phyloP scores from a whole-genome alignment of 202 grass and related monocot genomes.

The Setaria italica region DNA sequence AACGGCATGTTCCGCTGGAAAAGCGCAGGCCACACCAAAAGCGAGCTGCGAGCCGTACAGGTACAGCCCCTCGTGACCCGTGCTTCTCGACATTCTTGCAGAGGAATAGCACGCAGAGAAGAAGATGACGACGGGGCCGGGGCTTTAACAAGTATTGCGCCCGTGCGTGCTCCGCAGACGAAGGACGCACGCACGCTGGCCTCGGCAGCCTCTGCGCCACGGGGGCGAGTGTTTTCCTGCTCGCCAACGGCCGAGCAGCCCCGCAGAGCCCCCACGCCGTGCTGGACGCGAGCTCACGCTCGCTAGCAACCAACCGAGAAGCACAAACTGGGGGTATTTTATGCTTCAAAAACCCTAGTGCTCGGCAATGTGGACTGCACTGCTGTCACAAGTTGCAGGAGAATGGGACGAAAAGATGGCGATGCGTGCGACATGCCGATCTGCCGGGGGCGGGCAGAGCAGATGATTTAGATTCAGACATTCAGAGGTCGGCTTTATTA shows the following conservation, averaged over 20 bases:
- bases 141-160: background rate
- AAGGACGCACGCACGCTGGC: background rate
- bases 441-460: background rate
- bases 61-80: background rate
- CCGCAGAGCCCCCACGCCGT: constrained; percentile 3
- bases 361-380: background rate
- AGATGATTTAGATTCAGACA: constrained; percentile 2
- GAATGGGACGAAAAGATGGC: background rate
- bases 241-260: background rate
- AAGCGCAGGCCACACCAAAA: background rate
- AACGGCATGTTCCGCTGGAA: background rate
- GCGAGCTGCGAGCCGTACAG: too few species aligned
- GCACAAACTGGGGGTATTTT: background rate
- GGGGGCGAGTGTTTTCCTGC: background rate
- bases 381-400: background rate
- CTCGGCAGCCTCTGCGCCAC: background rate
- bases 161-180: background rate
- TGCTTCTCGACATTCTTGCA: background rate
- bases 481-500: background rate
- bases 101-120: background rate
- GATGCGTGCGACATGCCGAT: background rate
- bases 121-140: background rate
- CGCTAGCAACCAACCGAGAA: background rate
- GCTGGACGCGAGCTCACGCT: background rate
- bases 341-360: background rate